A percentile compares a stretch with the other conserved stretches of the same genome.
These are phyloP conservation scores for Elongisporangium anandrum DNA, from an alignment of 352 stramenopile species.

Conservation along the genomic window DNA sequence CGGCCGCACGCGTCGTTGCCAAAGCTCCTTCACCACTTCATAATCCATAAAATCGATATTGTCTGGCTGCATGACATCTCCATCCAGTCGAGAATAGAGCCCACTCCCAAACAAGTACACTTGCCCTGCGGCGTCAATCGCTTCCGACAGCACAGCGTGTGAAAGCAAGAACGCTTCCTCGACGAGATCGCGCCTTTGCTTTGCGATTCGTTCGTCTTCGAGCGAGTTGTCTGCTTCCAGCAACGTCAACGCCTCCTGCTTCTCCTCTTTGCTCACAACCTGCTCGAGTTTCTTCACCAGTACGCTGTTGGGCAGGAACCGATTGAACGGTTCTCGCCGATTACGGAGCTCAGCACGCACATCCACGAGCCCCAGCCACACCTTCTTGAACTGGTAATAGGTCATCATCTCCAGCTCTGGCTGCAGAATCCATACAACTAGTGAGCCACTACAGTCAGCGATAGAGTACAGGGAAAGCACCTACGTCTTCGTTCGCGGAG, in stretches of 20 bases:
- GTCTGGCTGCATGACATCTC: conserved; percentile 42
- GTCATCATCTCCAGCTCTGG: conserved; percentile 63
- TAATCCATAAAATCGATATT: conserved; percentile 80
- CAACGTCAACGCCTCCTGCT: conserved; percentile 51
- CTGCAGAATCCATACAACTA: conserved; percentile 14
- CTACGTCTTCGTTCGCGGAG: conserved; percentile 60
- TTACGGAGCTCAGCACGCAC: conserved; percentile 56
- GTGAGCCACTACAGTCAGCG: not conserved
- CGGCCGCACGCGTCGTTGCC: conserved; percentile 49
- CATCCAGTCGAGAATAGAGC: conserved; percentile 57
- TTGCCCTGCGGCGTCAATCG: conserved; percentile 67
- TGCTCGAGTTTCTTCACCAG: conserved; percentile 62
- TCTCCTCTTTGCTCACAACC: conserved; percentile 66
- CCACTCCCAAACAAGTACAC: conserved; percentile 80
- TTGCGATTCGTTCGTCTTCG: conserved; percentile 39
- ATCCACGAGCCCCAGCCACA: conserved; percentile 63
- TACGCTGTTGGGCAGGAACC: conserved; percentile 39
- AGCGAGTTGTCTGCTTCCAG: conserved; percentile 48
- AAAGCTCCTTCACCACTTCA: conserved; percentile 43
- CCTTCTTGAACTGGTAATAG: conserved; percentile 72
- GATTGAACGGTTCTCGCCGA: conserved; percentile 62
- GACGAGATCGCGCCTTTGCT: conserved; percentile 40
- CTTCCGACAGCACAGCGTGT: conserved; percentile 37
- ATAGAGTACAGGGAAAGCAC: conserved; percentile 2
- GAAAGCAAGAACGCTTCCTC: conserved; percentile 43